Base-by-base conservation (phyloP, 768 basidiomycete species). In the Auriscalpium orientale region DNA sequence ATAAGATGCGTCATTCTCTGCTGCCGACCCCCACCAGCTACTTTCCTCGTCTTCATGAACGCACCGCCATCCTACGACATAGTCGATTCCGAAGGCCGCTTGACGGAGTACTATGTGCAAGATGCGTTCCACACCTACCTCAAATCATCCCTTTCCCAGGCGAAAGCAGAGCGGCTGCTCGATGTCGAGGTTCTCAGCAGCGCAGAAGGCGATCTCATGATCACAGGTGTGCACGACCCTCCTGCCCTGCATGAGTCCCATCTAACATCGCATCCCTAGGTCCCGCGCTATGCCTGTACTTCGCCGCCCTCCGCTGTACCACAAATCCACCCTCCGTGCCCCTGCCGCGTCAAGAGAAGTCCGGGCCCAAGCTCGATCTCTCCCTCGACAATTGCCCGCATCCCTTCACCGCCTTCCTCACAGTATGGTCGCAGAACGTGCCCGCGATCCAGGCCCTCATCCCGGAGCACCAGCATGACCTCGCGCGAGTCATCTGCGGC, bases 161-260 rank as follows among this genome's bases (percentile, higher is more conserved):
- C 91, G 0, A 91, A 89, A 64, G 79, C 76, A 0, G 91, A 94
- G 68, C 72, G 74, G 3, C 74, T 94, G 2, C 72, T 94, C 36
- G 87, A 89, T 64, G 79, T 80, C 8, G 84, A 89, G 44, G 68
- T 89, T 1, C 73, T 93, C 6, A 85, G 84, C 37, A 85, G 83
- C 46, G 91, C 89, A 11, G 87, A 91, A 70, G 80, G 77, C 0
- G 90, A 93, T 74, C 70, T 93, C 34, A 92, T 92, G 89, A 86
- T 93, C 56, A 84, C 87, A 66, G 90, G 91, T 83, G 50, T 58
- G 76, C 60, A n/a, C 20, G 11, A 37, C 45, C 56, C 56, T 11
- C 49, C n/a, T 33, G 4, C 54, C 37, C 54, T 5, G 34, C 15
- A 8, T 16, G 5, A 11, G 3, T 49, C n/a, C 46, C 16, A 38